These are phyloP conservation scores for Anthoceros angustus DNA, from an alignment of 225 moss, liverwort and hornwort genomes.

Conservation along the genomic window DNA sequence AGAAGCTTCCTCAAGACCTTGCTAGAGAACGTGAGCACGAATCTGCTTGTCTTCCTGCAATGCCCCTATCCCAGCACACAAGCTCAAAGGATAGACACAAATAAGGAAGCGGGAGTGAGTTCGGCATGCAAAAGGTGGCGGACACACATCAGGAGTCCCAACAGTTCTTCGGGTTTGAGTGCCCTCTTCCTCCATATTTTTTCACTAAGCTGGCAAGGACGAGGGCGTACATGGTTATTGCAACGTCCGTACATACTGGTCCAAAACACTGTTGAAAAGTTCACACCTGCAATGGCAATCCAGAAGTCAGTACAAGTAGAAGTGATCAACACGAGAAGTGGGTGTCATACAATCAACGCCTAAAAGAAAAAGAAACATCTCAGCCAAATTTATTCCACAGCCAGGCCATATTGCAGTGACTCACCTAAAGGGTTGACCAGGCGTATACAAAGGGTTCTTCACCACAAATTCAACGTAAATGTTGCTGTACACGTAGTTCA, in stretches of 20 bases:
- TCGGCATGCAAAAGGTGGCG: no score
- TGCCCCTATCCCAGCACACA: no score
- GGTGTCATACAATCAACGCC: background rate
- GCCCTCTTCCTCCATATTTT: no score
- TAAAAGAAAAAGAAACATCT: background rate
- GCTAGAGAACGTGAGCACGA: no score
- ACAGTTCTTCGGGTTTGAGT: no score
- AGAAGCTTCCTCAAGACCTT: no score
- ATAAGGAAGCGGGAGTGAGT: no score
- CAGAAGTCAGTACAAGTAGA: background rate
- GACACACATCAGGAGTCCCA: no score
- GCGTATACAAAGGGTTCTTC: constrained; percentile 87
- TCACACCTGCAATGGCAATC: constrained; percentile 55
- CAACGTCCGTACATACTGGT: constrained; percentile 75
- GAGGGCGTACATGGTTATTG: no score
- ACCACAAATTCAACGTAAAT: constrained; percentile 94
- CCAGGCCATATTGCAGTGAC: constrained; percentile 6
- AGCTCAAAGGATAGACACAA: no score
- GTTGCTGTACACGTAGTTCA: constrained; percentile 76
- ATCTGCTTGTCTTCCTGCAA: no score
- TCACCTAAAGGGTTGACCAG: constrained; percentile 84
- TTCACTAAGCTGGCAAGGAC: no score
- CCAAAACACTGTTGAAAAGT: constrained; percentile 68
- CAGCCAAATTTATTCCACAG: background rate
- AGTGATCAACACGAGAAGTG: background rate